Percentiles rank a stretch among this genome's conserved stretches.
Conservation (phyloP, 2,329 filamentous ascomycete species). For the Teratosphaeria gauchensis region DNA sequence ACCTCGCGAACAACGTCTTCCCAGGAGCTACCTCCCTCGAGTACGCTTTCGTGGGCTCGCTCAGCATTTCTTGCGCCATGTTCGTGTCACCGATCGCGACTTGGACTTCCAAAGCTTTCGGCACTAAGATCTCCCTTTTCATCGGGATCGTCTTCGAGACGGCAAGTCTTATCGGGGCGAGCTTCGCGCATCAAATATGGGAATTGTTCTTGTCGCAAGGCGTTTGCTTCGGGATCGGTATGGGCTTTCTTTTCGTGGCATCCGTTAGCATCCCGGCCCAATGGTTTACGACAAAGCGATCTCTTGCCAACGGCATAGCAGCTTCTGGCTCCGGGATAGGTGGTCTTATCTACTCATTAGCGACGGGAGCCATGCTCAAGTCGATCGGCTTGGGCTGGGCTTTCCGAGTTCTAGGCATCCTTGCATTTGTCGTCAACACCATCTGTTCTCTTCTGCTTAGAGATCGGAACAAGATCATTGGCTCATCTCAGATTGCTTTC, state of each 20-base stretch:
- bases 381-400: constrained; percentile 57
- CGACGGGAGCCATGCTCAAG: constrained; percentile 58
- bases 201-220: constrained; percentile 69
- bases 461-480: constrained; percentile 63
- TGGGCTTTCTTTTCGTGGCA: constrained; percentile 67
- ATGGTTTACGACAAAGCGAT: constrained; percentile 62
- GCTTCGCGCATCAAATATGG: constrained; percentile 60
- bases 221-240: constrained; percentile 64
- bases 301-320: constrained; percentile 58
- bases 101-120: constrained; percentile 48
- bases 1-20: constrained; percentile 56
- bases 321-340: constrained; percentile 65
- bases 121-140: constrained; percentile 55
- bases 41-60: constrained; percentile 68
- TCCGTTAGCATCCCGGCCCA: constrained; percentile 59
- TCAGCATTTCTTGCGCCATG: constrained; percentile 57
- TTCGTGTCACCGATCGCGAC: constrained; percentile 61
- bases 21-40: constrained; percentile 53
- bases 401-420: constrained; percentile 54
- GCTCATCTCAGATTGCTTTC: constrained; percentile 57
- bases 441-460: constrained; percentile 53
- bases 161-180: constrained; percentile 57
- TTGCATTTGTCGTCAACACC: constrained; percentile 55
- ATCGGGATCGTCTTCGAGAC: constrained; percentile 57
- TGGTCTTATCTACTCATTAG: constrained; percentile 60